Base-by-base conservation (phyloP, 257 asterid species). In the Solanum pimpinellifolium region DNA sequence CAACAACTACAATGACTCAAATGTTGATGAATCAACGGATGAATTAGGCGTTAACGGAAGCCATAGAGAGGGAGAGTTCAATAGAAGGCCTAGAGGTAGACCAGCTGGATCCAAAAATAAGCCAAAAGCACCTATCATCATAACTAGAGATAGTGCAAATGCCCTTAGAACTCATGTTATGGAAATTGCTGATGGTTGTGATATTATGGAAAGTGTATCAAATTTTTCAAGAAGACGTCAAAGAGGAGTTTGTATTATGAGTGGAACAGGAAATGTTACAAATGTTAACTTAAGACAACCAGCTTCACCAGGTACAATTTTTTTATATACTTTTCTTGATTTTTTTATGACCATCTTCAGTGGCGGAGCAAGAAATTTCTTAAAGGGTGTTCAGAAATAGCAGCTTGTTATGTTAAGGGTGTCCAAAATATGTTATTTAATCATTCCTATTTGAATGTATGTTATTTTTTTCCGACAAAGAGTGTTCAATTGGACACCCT, bases 71-170 rank as follows among this genome's bases (percentile, higher is more conserved):
- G 95, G 93, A 0, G 97, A 94, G 21, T 90, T 89, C 77, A 78
- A 88, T 46, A 82, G 99, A 41, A 70, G 99, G 86, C 95, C 98
- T 0, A 75, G 99, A 2, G 99, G 99, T 47, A 92, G 99, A 13
- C 99, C 98, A 7, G 90, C 99, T 35, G 99, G 99, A 81, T 96
- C 99, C 52, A 96, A 95, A 82, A 96, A 95, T 93, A 96, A 94
- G 66, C 93, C 95, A 1, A 96, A 95, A 78, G 97, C 98, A 1
- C 99, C 99, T 1, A 96, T 96, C 91, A 96, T 96, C 86, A 96
- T 96, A 81, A 93, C 94, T 3, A 94, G 98, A 3, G 98, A 96
- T 91, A 95, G 98, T 84, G 95, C 99, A 72, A 96, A 96, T 88
- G 98, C 98, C 1, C 97, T 96, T 25, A 88, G 99, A 27, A 95